Conservation (phyloP, 495 filamentous ascomycete species). For the Penicillium soppii region DNA sequence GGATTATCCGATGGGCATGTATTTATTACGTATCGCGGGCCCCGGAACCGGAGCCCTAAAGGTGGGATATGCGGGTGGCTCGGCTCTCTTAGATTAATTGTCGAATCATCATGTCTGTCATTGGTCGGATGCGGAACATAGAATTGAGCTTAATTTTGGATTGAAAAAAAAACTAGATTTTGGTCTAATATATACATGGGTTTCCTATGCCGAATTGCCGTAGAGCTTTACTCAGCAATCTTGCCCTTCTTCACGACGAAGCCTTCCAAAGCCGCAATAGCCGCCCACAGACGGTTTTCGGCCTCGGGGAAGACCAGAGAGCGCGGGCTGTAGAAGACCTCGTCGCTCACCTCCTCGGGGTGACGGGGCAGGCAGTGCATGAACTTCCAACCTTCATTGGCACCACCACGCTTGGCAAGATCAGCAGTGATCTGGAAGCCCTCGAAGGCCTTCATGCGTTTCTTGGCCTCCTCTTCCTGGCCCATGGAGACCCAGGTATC, state of each 20-base stretch:
- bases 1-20: constrained; percentile 10
- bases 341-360: constrained; percentile 88
- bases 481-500: constrained; percentile 99
- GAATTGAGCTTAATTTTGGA: not conserved
- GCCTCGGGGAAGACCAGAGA: constrained; percentile 90
- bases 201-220: not conserved
- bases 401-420: constrained; percentile 78
- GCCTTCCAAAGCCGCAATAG: constrained; percentile 78
- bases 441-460: constrained; percentile 74
- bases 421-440: constrained; percentile 88
- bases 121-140: not conserved
- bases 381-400: constrained; percentile 89
- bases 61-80: too few relatives aligned
- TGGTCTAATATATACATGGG: not conserved
- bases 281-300: constrained; percentile 91
- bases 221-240: constrained; percentile 45
- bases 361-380: constrained; percentile 99
- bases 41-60: too few relatives aligned
- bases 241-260: constrained; percentile 91
- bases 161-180: not conserved
- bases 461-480: constrained; percentile 78
- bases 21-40: too few relatives aligned
- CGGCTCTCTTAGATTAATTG: not conserved
- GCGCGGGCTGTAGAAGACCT: constrained; percentile 81
- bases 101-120: constrained; percentile 12